Percentiles rank a stretch among this genome's conserved stretches.
Evolutionary conservation across 179 eudicot species (phyloP).

Genomic region (Beta macrorhiza): DNA sequence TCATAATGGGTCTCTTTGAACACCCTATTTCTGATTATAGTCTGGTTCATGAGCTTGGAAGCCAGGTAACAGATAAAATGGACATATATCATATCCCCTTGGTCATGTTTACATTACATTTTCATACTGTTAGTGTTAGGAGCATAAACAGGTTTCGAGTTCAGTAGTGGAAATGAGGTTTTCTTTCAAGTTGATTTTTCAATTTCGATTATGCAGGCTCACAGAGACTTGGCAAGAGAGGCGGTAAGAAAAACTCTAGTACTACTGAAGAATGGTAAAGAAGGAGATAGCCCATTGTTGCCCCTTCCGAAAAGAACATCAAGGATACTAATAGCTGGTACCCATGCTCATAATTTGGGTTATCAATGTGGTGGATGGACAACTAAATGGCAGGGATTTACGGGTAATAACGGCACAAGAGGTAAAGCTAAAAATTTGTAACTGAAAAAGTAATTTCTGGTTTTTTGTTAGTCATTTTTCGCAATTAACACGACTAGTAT

Average conservation of each 20-base stretch:
- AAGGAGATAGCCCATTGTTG: conserved; percentile 32
- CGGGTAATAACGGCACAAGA: conserved; percentile 34
- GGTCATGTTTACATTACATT: no score
- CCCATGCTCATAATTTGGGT: conserved; percentile 49
- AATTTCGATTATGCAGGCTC: conserved; percentile 29
- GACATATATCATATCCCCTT: background rate
- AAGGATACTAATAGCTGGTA: conserved; percentile 45
- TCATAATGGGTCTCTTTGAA: conserved; percentile 62
- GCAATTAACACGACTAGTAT: background rate
- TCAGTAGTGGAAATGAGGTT: background rate
- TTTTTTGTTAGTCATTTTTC: no score
- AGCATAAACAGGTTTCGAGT: no score
- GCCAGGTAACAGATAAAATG: conserved; percentile 33
- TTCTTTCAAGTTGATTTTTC: background rate
- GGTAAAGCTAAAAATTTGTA: background rate
- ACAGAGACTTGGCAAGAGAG: conserved; percentile 44
- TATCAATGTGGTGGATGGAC: conserved; percentile 59
- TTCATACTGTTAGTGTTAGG: no score
- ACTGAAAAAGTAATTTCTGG: no score
- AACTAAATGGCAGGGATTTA: conserved; percentile 37
- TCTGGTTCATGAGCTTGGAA: conserved; percentile 44
- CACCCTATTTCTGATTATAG: conserved; percentile 48
- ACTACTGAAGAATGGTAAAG: conserved; percentile 45
- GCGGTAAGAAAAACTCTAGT: conserved; percentile 51
- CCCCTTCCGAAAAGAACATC: conserved; percentile 38